phyloP scores from a whole-genome alignment of 768 basidiomycete genomes.

The Termitomyces sp. region DNA sequence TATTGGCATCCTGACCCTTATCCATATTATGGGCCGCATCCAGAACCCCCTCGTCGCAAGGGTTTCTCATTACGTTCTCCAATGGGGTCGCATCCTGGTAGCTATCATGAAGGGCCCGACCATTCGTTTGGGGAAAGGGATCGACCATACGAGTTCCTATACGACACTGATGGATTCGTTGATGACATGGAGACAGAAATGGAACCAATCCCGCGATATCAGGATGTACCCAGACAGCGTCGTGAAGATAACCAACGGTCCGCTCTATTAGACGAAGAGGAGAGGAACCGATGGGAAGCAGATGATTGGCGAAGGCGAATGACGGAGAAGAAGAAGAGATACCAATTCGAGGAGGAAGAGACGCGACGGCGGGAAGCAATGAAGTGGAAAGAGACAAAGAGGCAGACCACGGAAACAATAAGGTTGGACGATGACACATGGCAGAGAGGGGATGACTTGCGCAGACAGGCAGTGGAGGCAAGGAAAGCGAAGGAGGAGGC shows the following conservation, averaged over 20 bases:
- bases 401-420: constrained; percentile 7
- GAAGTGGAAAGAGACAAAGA: constrained; percentile 8
- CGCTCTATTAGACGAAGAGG: not conserved
- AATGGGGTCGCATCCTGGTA: constrained; percentile 12
- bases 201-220: constrained; percentile 1
- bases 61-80: constrained; percentile 10
- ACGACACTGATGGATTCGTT: constrained; percentile 16
- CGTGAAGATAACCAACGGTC: not conserved
- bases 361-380: not conserved
- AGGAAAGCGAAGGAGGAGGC: constrained; percentile 18
- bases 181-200: constrained; percentile 11
- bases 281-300: constrained; percentile 6
- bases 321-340: constrained; percentile 2
- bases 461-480: constrained; percentile 16
- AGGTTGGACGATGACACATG: constrained; percentile 11
- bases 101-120: constrained; percentile 9
- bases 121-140: constrained; percentile 18
- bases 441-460: constrained; percentile 15
- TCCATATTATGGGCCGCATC: constrained; percentile 7
- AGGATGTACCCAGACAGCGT: not conserved
- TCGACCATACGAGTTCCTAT: constrained; percentile 6
- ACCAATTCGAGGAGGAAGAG: constrained; percentile 9
- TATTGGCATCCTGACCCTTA: constrained; percentile 3
- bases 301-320: constrained; percentile 2
- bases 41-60: constrained; percentile 12